Conservation (phyloP, 495 filamentous ascomycete species). For the Monascus purpureus region DNA sequence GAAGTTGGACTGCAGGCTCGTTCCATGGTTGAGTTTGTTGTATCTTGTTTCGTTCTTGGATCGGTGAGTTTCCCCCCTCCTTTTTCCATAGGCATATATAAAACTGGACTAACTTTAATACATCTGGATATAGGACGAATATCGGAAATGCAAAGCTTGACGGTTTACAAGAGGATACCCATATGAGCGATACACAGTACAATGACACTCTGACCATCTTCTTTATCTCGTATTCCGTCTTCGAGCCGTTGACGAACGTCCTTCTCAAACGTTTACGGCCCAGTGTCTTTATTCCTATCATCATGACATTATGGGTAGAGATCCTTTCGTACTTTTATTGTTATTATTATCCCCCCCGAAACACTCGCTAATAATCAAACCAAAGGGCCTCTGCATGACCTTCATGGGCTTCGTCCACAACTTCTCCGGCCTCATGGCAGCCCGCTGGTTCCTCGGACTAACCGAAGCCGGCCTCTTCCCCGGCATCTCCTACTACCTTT, state of each 20-base stretch:
- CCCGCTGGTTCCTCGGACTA: slow-evolving; percentile 75
- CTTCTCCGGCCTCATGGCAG: slow-evolving; percentile 66
- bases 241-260: slow-evolving; percentile 80
- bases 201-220: slow-evolving; percentile 73
- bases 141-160: slow-evolving; percentile 85
- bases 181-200: slow-evolving; percentile 56
- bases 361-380: slow-evolving; percentile 11
- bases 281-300: slow-evolving; percentile 52
- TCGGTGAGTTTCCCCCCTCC: too few relatives aligned
- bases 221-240: slow-evolving; percentile 80
- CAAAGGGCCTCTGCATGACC: slow-evolving; percentile 74
- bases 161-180: slow-evolving; percentile 48
- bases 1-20: slow-evolving; percentile 55
- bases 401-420: slow-evolving; percentile 73
- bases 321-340: too few relatives aligned
- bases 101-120: too few relatives aligned
- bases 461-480: slow-evolving; percentile 77
- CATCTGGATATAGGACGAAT: slow-evolving; percentile 38
- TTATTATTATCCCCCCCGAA: too few relatives aligned
- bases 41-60: slow-evolving; percentile 81
- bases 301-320: slow-evolving; percentile 47
- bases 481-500: slow-evolving; percentile 78
- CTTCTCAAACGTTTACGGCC: slow-evolving; percentile 64
- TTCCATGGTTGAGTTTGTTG: slow-evolving; percentile 74
- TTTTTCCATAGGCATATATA: too few relatives aligned